A percentile compares a stretch with the other conserved stretches of the same genome.
phyloP scores from a whole-genome alignment of 257 asterid genomes.

The Ilex aquifolium region DNA sequence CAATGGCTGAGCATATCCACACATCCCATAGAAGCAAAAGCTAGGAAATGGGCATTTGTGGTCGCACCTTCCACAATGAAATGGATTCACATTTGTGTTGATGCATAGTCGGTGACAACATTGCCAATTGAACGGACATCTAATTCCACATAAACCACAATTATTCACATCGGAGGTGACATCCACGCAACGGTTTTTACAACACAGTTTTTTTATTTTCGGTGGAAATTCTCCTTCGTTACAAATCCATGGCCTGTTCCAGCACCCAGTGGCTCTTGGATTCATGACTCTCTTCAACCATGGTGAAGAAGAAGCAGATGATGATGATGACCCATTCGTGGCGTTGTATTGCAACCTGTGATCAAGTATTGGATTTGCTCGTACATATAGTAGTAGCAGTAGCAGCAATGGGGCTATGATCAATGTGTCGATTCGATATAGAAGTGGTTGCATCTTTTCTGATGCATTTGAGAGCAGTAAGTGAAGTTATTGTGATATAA shows the following conservation, averaged over 20 bases:
- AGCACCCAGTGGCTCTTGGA: conserved; percentile 43
- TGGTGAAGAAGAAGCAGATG: not conserved
- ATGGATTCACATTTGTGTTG: conserved; percentile 39
- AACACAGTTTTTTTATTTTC: conserved; percentile 31
- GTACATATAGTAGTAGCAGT: not conserved
- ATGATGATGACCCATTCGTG: not conserved
- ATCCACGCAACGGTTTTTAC: conserved; percentile 60
- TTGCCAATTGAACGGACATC: conserved; percentile 58
- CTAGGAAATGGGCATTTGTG: conserved; percentile 34
- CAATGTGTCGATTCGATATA: too few species aligned
- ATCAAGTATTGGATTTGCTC: not conserved
- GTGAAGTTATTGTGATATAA: not conserved
- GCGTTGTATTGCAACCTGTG: not conserved
- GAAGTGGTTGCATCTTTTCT: not conserved
- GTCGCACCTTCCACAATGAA: conserved; percentile 55
- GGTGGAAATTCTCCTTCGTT: conserved; percentile 20
- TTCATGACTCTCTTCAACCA: conserved; percentile 11
- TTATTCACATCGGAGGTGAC: conserved; percentile 46
- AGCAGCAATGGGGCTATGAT: not conserved
- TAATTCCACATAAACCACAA: conserved; percentile 57
- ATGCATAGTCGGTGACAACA: conserved; percentile 57
- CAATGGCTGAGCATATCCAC: conserved; percentile 54
- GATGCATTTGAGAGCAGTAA: not conserved
- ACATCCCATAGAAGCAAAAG: conserved; percentile 48
- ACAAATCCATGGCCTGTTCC: conserved; percentile 66